These are phyloP conservation scores for Nannochloris sp. DNA, from an alignment of 139 green algal genomes.

Conservation along the genomic window DNA sequence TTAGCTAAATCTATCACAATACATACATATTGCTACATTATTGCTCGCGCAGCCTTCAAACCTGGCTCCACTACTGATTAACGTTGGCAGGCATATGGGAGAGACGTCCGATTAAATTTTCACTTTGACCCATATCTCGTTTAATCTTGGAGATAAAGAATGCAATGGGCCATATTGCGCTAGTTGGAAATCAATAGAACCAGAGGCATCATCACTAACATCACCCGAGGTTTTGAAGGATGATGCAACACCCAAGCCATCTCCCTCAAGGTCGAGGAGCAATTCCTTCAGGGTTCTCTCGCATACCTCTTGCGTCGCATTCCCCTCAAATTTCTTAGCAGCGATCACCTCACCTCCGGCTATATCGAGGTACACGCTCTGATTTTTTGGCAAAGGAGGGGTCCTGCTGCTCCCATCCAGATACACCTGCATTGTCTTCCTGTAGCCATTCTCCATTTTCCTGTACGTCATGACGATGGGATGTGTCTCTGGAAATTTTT, in stretches of 20 bases:
- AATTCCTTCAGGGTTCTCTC: slow-evolving; percentile 23
- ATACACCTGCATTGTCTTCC: slow-evolving; percentile 22
- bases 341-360: slow-evolving; percentile 53
- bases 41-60: too few species aligned
- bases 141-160: slow-evolving; percentile 39
- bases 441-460: neutral
- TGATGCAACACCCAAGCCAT: slow-evolving; percentile 25
- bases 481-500: slow-evolving; percentile 40
- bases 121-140: slow-evolving; percentile 52
- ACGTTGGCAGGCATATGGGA: too few species aligned
- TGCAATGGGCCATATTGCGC: slow-evolving; percentile 52
- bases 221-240: too few species aligned
- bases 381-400: slow-evolving; percentile 4
- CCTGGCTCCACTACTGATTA: too few species aligned
- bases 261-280: slow-evolving; percentile 22
- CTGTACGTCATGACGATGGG: slow-evolving; percentile 55
- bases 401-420: neutral
- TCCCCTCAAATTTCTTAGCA: slow-evolving; percentile 41
- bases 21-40: too few species aligned
- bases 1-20: too few species aligned
- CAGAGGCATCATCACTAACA: too few species aligned
- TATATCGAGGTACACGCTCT: slow-evolving; percentile 23
- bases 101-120: neutral
- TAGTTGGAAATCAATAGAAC: slow-evolving; percentile 28
- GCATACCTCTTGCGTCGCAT: slow-evolving; percentile 41